Conservation (phyloP, 208 protist species). For the Kentomonas sorsogonicus region DNA sequence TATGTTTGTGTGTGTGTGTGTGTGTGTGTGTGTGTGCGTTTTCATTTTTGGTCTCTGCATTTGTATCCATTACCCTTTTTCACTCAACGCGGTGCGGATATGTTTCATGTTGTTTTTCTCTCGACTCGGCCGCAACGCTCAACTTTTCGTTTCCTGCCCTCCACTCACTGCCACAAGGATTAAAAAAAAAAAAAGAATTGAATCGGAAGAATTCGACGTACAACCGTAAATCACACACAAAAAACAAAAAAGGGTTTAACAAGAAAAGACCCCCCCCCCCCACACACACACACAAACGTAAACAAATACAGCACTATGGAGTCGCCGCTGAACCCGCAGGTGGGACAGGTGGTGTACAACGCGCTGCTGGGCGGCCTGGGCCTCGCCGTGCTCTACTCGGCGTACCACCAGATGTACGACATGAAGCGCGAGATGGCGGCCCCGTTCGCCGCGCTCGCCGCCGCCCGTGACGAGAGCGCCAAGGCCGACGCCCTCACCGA, state of each 20-base stretch:
- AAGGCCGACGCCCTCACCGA: constrained; percentile 27
- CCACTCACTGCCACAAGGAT: not conserved
- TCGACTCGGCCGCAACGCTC: too few species aligned
- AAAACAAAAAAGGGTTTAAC: not conserved
- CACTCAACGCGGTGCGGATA: not conserved
- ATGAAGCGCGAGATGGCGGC: constrained; percentile 31
- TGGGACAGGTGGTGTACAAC: constrained; percentile 70
- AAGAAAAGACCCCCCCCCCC: not conserved
- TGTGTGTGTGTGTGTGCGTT: not conserved
- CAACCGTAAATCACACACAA: too few species aligned
- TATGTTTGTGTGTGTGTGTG: not conserved
- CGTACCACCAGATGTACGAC: constrained; percentile 78
- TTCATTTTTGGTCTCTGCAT: not conserved
- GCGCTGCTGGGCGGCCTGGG: constrained; percentile 42
- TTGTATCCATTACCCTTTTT: not conserved
- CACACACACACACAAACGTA: constrained; percentile 8
- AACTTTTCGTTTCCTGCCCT: too few species aligned
- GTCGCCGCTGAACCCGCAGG: constrained; percentile 74
- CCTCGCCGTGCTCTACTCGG: constrained; percentile 45
- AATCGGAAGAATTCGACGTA: too few species aligned
- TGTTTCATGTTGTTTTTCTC: constrained; percentile 6
- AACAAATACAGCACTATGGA: constrained; percentile 45
- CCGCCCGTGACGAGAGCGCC: constrained; percentile 34
- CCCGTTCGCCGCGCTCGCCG: constrained; percentile 31
- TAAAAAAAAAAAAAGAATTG: not conserved